phyloP scores from a whole-genome alignment of 768 basidiomycete genomes.

The Omphalotus guepiniiformis region DNA sequence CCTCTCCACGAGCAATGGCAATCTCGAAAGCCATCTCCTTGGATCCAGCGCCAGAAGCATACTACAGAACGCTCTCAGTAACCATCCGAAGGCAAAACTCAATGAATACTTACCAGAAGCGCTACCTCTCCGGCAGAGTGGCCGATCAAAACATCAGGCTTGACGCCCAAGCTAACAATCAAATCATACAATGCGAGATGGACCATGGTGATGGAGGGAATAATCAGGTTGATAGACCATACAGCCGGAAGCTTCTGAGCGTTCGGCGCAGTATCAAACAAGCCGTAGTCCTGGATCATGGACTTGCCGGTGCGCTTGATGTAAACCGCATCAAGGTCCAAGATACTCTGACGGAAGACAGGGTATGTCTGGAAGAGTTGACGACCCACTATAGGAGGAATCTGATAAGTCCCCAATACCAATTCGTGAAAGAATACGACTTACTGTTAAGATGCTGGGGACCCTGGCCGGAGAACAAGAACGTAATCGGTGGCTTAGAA shows the following conservation, averaged over 20 bases:
- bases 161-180: slow-evolving; percentile 28
- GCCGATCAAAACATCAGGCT: slow-evolving; percentile 36
- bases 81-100: slow-evolving; percentile 19
- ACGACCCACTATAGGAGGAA: slow-evolving; percentile 29
- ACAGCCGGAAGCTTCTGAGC: slow-evolving; percentile 15
- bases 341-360: slow-evolving; percentile 34
- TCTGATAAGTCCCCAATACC: not conserved
- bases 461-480: slow-evolving; percentile 37
- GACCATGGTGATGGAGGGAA: slow-evolving; percentile 39
- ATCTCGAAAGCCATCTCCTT: slow-evolving; percentile 39
- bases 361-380: slow-evolving; percentile 29
- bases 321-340: slow-evolving; percentile 33
- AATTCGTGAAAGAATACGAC: slow-evolving; percentile 11
- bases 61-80: not conserved
- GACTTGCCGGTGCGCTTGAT: slow-evolving; percentile 27
- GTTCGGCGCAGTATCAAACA: slow-evolving; percentile 25
- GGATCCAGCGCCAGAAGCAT: slow-evolving; percentile 23
- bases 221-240: slow-evolving; percentile 33
- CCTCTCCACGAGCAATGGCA: slow-evolving; percentile 36
- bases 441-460: slow-evolving; percentile 35
- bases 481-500: slow-evolving; percentile 26
- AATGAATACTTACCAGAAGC: slow-evolving; percentile 35
- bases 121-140: slow-evolving; percentile 49
- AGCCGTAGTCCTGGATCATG: slow-evolving; percentile 29
- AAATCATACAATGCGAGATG: slow-evolving; percentile 45